Percentiles rank a stretch among this genome's conserved stretches.
These are phyloP conservation scores for Tolypocladium amazonense DNA, from an alignment of 2,329 filamentous ascomycete species.

Conservation along the genomic window DNA sequence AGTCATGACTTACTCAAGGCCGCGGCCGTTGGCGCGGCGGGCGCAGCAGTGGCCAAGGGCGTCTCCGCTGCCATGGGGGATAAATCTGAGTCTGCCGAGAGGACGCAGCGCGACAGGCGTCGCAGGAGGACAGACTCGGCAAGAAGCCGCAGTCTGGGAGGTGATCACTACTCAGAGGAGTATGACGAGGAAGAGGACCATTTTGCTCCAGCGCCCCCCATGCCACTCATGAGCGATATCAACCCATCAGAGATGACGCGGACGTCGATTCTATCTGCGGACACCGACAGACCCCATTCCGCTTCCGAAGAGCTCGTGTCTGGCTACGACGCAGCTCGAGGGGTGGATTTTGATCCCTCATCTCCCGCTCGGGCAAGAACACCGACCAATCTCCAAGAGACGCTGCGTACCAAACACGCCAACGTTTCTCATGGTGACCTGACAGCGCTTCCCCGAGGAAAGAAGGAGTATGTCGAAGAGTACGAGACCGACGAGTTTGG, in stretches of 20 bases:
- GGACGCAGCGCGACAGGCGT: constrained; percentile 39
- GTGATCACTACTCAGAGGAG: constrained; percentile 36
- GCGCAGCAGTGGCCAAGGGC: constrained; percentile 23
- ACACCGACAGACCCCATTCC: constrained; percentile 62
- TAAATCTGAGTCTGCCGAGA: constrained; percentile 35
- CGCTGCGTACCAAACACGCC: constrained; percentile 57
- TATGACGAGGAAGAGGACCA: constrained; percentile 43
- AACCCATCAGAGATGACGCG: constrained; percentile 80
- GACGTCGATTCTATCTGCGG: constrained; percentile 75
- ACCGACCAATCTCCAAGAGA: constrained; percentile 43
- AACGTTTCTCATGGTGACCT: constrained; percentile 51
- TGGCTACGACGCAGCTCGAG: constrained; percentile 52
- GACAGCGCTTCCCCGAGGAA: constrained; percentile 39
- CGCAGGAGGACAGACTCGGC: constrained; percentile 40
- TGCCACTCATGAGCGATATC: constrained; percentile 82
- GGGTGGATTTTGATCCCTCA: constrained; percentile 48
- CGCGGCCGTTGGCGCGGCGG: constrained; percentile 33
- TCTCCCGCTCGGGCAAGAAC: constrained; percentile 52
- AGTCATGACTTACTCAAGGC: constrained; percentile 32
- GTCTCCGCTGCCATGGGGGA: constrained; percentile 23
- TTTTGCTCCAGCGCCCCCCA: constrained; percentile 52
- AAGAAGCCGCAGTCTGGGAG: constrained; percentile 30
- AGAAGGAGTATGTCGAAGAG: constrained; percentile 32
- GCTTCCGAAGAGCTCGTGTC: constrained; percentile 53
- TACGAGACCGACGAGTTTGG: constrained; percentile 37